Base-by-base conservation (phyloP, 2,329 filamentous ascomycete species). In the Diaporthe destruens region DNA sequence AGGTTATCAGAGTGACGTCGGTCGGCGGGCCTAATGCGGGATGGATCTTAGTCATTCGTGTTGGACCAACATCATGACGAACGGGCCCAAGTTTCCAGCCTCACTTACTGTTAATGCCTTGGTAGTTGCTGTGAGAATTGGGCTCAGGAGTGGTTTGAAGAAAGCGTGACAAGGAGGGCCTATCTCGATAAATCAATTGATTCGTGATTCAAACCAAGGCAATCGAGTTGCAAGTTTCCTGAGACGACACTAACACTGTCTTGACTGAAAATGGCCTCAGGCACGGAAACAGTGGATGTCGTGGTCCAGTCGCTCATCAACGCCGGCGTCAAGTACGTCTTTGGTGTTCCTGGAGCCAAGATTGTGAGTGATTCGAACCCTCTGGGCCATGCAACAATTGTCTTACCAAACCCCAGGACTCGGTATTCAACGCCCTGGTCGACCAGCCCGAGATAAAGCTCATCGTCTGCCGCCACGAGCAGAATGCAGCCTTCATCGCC, bases 401-500 rank as follows among this genome's bases (percentile, higher is more conserved):
- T 23, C 61, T 65, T 7, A 65, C 61, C 29, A 51, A 25, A 18
- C 3, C 3, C 2, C 44, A 65, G 61, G 85, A 87, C 77, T 82
- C 84, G 51, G 80, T 87, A 55, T 87, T 86, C 79, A 83, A 86
- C 77, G 82, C 80, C 6, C 79, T 86, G 5, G 72, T 79, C 65
- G 85, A 86, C 77, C 84, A 85, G 70, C 82, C 84, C 1, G 83
- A 85, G 72, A 85, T 86, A 78, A 80, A 81, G 72, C 79, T 87
- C 20, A 79, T 87, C 32, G 82, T 87, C 16, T 85, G 84, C 72
- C 80, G 85, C 20, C 85, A 87, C 74, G 85, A 87, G 75, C 85
- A 87, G 71, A 87, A 87, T 75, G 85, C 85, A 20, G 85, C 84
- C 8, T 85, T 87, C 78, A 87, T 87, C 80, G 85, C 85, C 25